phyloP scores from a whole-genome alignment of 345 rosid species.

The Gossypium sturtianum region DNA sequence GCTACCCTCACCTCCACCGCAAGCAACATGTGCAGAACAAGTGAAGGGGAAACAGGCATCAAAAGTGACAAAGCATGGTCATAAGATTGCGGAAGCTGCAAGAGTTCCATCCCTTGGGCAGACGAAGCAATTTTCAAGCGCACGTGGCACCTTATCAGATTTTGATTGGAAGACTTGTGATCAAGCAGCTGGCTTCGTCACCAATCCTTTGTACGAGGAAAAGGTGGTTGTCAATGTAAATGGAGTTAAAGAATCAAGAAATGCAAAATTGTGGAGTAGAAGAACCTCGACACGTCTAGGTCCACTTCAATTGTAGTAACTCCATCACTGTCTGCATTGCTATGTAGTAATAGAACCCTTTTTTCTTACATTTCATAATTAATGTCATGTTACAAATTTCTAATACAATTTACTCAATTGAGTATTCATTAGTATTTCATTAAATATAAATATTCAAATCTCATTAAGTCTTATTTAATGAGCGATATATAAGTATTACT shows the following conservation, averaged over 20 bases:
- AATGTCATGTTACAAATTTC: background rate
- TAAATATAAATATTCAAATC: too few relatives aligned
- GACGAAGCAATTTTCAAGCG: background rate
- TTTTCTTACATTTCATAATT: background rate
- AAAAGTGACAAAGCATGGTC: background rate
- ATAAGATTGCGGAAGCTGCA: background rate
- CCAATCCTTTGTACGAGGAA: background rate
- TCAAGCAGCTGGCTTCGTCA: too few relatives aligned
- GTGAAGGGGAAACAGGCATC: background rate
- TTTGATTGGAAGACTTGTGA: background rate
- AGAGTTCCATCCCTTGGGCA: background rate
- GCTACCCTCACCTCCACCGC: background rate
- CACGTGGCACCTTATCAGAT: background rate
- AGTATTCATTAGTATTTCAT: too few relatives aligned
- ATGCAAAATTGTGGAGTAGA: background rate
- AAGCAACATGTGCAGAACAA: background rate
- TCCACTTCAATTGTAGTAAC: slow-evolving; percentile 8
- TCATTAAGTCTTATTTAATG: too few relatives aligned
- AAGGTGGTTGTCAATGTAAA: background rate
- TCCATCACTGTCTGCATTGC: background rate
- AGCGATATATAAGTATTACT: too few relatives aligned
- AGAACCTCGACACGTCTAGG: background rate
- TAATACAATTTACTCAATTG: background rate
- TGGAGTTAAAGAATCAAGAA: background rate
- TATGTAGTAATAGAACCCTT: background rate